Conservation (phyloP, 2,329 filamentous ascomycete genomes). For the Pestalotiopsis sp. region DNA sequence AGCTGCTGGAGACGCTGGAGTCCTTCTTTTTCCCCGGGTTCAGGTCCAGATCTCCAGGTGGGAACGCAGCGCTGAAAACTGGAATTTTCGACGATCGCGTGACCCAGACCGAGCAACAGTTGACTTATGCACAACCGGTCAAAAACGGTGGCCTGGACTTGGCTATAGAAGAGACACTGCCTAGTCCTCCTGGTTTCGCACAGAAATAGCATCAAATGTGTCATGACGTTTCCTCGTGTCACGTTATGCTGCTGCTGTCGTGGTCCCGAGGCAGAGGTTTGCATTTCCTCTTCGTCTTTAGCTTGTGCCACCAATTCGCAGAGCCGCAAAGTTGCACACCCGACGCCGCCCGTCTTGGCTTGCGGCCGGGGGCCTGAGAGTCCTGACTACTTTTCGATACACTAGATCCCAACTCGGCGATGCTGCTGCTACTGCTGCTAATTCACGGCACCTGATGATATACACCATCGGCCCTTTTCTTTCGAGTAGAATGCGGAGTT, state of each 20-base stretch:
- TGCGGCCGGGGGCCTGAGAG: background rate
- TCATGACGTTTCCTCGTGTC: background rate
- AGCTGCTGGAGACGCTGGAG: background rate
- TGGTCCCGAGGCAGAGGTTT: background rate
- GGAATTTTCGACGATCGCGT: background rate
- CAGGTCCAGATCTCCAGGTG: background rate
- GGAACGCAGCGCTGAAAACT: background rate
- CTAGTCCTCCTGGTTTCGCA: background rate
- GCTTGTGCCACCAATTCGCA: background rate
- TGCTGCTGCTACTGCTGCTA: background rate
- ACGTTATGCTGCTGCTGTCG: background rate
- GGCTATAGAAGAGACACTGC: background rate
- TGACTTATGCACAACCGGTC: background rate
- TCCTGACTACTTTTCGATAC: too few species aligned
- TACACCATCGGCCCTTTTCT: background rate
- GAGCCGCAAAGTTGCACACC: background rate
- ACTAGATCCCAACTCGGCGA: background rate
- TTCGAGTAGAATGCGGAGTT: background rate
- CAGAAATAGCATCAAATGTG: background rate
- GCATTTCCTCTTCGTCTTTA: background rate
- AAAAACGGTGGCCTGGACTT: background rate
- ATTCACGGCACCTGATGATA: background rate
- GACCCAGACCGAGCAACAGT: background rate
- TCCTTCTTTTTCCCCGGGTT: background rate
- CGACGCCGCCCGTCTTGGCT: background rate